phyloP scores from a whole-genome alignment of 441 rosid genomes.

The Euphorbia corollata region DNA sequence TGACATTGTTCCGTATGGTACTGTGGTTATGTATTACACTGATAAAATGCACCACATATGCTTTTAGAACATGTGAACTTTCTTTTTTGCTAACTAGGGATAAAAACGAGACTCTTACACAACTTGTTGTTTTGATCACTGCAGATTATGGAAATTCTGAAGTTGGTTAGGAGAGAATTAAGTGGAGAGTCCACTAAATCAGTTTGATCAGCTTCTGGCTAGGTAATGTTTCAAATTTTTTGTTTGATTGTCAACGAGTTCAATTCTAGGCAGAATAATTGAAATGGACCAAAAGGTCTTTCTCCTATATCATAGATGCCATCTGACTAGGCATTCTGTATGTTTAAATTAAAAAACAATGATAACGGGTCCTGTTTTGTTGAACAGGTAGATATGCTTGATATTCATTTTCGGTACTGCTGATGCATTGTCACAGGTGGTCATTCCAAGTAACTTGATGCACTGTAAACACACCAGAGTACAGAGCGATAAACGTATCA shows the following conservation, averaged over 20 bases:
- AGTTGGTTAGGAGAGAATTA: slow-evolving; percentile 74
- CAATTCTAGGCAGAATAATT: too few relatives aligned
- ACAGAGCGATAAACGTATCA: neutral
- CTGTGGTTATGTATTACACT: neutral
- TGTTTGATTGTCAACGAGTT: neutral
- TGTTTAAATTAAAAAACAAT: neutral
- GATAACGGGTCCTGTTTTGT: neutral
- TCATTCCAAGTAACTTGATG: neutral
- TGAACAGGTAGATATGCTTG: neutral
- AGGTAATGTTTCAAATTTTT: slow-evolving; percentile 19
- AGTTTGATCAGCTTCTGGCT: slow-evolving; percentile 25
- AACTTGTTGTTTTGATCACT: slow-evolving; percentile 8
- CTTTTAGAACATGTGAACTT: neutral
- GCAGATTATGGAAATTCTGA: slow-evolving; percentile 81
- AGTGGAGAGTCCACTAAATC: slow-evolving; percentile 49
- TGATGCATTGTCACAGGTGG: neutral
- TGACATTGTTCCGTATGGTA: neutral
- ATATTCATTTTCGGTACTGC: neutral
- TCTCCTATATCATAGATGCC: neutral
- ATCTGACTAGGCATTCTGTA: neutral
- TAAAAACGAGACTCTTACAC: neutral
- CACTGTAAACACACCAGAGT: neutral
- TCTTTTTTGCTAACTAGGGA: neutral
- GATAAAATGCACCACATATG: neutral
- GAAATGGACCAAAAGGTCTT: too few relatives aligned